phyloP scores from a whole-genome alignment of 352 stramenopile genomes.

The Aphanomyces stellatus region DNA sequence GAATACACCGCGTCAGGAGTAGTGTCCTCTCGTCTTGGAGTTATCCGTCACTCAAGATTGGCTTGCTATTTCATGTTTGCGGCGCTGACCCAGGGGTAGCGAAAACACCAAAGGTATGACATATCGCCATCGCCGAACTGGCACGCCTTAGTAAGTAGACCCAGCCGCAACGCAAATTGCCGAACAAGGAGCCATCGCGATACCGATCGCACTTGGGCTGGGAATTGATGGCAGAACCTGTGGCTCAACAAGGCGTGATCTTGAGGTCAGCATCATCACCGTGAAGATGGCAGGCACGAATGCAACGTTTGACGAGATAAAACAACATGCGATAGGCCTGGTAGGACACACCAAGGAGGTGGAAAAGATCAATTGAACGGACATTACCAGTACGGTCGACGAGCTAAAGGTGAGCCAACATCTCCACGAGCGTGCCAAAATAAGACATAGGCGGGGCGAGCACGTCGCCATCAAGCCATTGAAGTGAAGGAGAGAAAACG shows the following conservation, averaged over 20 bases:
- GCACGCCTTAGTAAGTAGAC: too few species aligned
- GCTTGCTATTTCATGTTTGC: too few species aligned
- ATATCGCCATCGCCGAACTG: too few species aligned
- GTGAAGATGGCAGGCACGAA: neutral
- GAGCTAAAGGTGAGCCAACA: too few species aligned
- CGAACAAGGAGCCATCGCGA: neutral
- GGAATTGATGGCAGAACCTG: neutral
- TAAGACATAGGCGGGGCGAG: neutral
- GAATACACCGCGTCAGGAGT: too few species aligned
- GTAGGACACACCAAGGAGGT: neutral
- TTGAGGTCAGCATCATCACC: neutral
- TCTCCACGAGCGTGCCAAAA: too few species aligned
- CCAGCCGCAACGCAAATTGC: constrained; percentile 1
- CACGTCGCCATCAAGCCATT: neutral
- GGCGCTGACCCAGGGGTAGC: too few species aligned
- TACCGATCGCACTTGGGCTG: neutral
- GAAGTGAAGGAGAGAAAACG: neutral
- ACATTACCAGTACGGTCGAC: neutral
- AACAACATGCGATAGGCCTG: constrained; percentile 7
- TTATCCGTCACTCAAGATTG: too few species aligned
- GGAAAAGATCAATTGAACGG: neutral
- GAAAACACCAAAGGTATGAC: too few species aligned
- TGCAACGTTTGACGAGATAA: neutral
- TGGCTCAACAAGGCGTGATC: neutral
- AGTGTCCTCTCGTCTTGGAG: too few species aligned